Conservation (phyloP, 495 filamentous ascomycete genomes). For the Penicillium ucsense region DNA sequence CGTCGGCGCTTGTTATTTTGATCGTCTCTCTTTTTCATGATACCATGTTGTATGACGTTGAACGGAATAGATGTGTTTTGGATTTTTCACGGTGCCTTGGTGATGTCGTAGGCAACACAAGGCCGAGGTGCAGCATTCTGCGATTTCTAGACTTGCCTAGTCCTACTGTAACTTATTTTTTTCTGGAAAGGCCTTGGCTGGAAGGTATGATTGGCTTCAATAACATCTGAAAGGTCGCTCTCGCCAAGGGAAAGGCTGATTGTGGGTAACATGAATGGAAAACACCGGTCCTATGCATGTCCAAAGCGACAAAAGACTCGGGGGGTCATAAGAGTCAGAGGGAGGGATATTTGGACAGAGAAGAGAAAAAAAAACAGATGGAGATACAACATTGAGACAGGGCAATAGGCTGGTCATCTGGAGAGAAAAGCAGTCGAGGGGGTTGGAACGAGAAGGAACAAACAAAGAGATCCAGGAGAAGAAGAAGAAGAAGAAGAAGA, state of each 20-base stretch:
- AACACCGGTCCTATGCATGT: conserved; percentile 42
- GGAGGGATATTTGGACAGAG: neutral
- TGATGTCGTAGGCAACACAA: no score
- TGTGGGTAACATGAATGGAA: conserved; percentile 20
- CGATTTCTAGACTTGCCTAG: no score
- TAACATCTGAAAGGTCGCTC: conserved; percentile 24
- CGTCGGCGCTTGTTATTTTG: no score
- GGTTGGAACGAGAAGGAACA: conserved; percentile 5
- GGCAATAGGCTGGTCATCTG: no score
- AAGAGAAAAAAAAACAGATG: no score
- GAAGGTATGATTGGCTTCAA: conserved; percentile 2
- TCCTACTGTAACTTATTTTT: no score
- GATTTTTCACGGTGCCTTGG: no score
- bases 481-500: neutral
- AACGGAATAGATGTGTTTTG: neutral
- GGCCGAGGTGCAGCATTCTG: no score
- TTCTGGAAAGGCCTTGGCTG: no score
- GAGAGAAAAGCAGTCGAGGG: no score
- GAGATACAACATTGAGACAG: no score
- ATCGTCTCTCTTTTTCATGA: conserved; percentile 1
- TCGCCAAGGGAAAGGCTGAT: conserved; percentile 22
- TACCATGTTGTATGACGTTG: conserved; percentile 10
- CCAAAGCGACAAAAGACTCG: conserved; percentile 24
- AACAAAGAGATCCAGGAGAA: conserved; percentile 11
- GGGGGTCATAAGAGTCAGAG: conserved; percentile 23